These are phyloP conservation scores for Chaetothyriales sp. DNA, from an alignment of 2,329 filamentous ascomycete species.

Conservation along the genomic window DNA sequence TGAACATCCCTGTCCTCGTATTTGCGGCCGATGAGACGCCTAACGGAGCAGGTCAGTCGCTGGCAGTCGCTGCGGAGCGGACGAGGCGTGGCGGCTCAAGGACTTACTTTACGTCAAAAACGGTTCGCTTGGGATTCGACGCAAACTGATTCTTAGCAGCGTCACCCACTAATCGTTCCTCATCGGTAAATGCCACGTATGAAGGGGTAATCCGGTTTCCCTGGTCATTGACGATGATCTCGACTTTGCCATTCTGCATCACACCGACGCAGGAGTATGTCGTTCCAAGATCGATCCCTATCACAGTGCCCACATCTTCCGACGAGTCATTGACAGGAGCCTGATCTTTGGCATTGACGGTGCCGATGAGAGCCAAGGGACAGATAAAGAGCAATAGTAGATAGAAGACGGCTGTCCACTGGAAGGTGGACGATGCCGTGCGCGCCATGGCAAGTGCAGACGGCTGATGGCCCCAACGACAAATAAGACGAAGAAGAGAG, in stretches of 20 bases:
- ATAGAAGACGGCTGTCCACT: constrained; percentile 83
- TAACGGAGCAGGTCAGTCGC: constrained; percentile 23
- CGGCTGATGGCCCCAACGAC: background rate
- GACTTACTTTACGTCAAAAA: constrained; percentile 73
- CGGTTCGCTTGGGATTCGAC: constrained; percentile 60
- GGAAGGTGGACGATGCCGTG: constrained; percentile 33
- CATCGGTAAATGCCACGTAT: constrained; percentile 92
- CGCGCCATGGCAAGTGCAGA: constrained; percentile 12
- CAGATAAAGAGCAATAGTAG: constrained; percentile 75
- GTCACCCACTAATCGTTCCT: constrained; percentile 93
- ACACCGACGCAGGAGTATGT: constrained; percentile 83
- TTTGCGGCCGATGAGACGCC: constrained; percentile 76
- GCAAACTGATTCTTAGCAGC: constrained; percentile 93
- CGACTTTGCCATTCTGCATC: constrained; percentile 89
- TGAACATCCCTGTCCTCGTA: constrained; percentile 76
- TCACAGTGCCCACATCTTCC: constrained; percentile 68
- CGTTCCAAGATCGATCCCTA: constrained; percentile 91
- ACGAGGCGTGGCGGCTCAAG: background rate
- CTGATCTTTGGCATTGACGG: constrained; percentile 59
- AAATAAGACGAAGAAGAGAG: background rate
- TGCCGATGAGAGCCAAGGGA: constrained; percentile 71
- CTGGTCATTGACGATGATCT: constrained; percentile 93
- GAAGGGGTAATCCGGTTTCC: constrained; percentile 93
- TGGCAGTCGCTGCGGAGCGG: background rate
- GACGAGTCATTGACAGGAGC: constrained; percentile 42